Evolutionary conservation across 306 rosid species (phyloP), one percentile per base, ranked within the genome.

Genomic region (Quercus rubra): DNA sequence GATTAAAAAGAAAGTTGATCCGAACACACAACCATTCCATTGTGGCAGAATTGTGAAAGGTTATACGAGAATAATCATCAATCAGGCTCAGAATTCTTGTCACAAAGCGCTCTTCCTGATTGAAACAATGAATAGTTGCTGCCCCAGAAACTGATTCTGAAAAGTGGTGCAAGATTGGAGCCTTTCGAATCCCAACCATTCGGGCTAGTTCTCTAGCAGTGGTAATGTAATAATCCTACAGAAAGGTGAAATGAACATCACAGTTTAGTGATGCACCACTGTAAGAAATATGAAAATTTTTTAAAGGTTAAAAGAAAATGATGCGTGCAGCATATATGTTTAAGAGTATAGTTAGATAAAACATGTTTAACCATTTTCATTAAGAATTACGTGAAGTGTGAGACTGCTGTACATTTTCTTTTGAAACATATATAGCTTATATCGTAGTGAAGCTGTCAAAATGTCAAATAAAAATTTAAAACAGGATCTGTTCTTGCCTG

Each of bases 141-240:
- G 90, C 91, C 33, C 98, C 93, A 0, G 89, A 31, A 51, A 90
- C 79, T 14, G 98, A 86, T 81, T 93, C 98, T 4, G 97, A 88
- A 80, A 91, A 93, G 81, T 93, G 97, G 84, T 93, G 98, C 74
- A 90, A 81, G 75, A 93, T 84, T 71, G 98, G 95, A 15, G 92
- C 86, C 87, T 91, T 93, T 15, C 87, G 85, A 64, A 85, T 89
- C 38, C 92, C 98, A 18, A 91, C 91, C 98, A 41, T 90, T 84
- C 93, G 83, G 28, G 95, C 97, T 30, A 91, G 82, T 81, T 93
- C 95, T 80, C 97, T 83, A 8, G 98, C 98, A 25, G 97, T 85
- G 13, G 89, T 81, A 59, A 91, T 90, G 84, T 89, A 90, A 81
- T 90, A 93, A 12, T 88, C 90, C 94, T 93, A 76, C 85, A 80